phyloP scores from a whole-genome alignment of 2,329 filamentous ascomycete genomes.

The Monosporascus sp. region DNA sequence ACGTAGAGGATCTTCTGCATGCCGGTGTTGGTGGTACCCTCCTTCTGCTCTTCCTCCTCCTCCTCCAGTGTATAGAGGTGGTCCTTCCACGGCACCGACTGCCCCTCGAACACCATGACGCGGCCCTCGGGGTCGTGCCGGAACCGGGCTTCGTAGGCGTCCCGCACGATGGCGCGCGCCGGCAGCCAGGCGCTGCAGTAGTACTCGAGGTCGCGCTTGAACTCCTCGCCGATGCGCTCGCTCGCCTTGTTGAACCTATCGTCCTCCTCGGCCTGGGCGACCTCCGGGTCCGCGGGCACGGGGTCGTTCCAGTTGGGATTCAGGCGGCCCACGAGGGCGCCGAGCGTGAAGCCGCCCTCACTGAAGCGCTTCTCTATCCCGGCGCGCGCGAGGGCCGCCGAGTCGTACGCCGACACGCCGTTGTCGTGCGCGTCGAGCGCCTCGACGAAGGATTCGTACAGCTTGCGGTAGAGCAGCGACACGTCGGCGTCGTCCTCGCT shows the following conservation, averaged over 20 bases:
- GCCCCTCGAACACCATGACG: constrained; percentile 71
- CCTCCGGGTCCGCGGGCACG: constrained; percentile 43
- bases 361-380: constrained; percentile 79
- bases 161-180: constrained; percentile 71
- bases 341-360: constrained; percentile 76
- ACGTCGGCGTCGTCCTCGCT: constrained; percentile 58
- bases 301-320: constrained; percentile 79
- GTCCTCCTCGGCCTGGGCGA: constrained; percentile 73
- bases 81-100: constrained; percentile 90
- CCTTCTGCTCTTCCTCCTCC: constrained; percentile 10
- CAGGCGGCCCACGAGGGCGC: constrained; percentile 73
- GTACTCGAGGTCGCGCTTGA: constrained; percentile 73
- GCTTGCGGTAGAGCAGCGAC: constrained; percentile 72
- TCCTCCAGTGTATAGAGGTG: constrained; percentile 86
- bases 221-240: constrained; percentile 81
- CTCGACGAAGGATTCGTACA: constrained; percentile 92
- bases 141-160: constrained; percentile 65
- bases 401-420: constrained; percentile 79
- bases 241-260: constrained; percentile 73
- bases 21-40: constrained; percentile 24
- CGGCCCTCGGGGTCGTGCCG: constrained; percentile 69
- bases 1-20: constrained; percentile 72
- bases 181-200: constrained; percentile 78
- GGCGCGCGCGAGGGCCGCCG: constrained; percentile 60
- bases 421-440: constrained; percentile 98